Evolutionary conservation across 345 rosid genomes (phyloP), one percentile per base, ranked within the genome.

Genomic region (Rhodamnia rubescens): DNA sequence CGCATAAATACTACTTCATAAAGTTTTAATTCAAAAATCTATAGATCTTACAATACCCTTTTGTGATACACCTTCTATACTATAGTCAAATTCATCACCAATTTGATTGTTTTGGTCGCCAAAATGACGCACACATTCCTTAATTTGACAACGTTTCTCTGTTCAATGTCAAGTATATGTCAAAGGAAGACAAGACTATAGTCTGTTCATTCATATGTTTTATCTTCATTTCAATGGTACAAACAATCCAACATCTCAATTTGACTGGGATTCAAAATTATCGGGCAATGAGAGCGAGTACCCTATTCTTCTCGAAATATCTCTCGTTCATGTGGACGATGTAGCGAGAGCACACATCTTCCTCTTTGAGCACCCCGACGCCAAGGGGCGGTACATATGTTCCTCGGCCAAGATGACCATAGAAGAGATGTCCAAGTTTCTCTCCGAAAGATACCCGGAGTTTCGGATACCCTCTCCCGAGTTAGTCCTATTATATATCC

Each of bases 311-410:
- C 47, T 80, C 5, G 49, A 89, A 3, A 0, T 22, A 16, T 22
- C 81, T 6, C 24, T 92, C 64, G 92, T 92, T 57, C 92, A 90
- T 40, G 85, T 85, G 6, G 94, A 92, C 52, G 94, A 91, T 55
- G 86, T 91, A 13, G 90, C 83, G 4, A 89, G 82, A 11, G 92
- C 91, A 55, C 92, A 91, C 42, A 92, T 92, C 22, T 91, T 90
- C 83, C 86, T 92, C 44, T 84, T 89, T 36, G 91, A 93, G 52
- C 27, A 83, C 59, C 83, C 90, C 1, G 51, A 87, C 11, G 89
- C 90, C 44, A 83, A 89, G 51, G 95, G 92, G 42, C 89, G 95
- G 29, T 87, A 92, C 53, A 87, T 82, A 50, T 92, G 92, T 88
- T 89, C 91, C n/a, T 84, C 90, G 0, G 27, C 83, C n/a, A 50